Evolutionary conservation across 495 filamentous ascomycete genomes (phyloP).

Genomic region (Xylaria flabelliformis): DNA sequence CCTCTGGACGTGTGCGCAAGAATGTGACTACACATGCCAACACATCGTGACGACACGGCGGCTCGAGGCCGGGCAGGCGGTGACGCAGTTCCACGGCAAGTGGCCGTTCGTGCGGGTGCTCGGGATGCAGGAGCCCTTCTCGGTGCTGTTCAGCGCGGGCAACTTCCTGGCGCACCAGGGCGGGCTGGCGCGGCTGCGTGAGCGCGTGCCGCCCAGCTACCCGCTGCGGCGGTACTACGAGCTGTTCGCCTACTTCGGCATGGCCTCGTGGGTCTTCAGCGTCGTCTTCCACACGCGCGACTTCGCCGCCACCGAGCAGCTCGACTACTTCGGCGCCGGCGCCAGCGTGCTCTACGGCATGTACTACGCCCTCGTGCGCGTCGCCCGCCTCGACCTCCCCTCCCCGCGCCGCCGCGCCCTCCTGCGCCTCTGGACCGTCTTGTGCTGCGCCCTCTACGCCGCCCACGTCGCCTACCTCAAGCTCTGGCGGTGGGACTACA

Average conservation of each 20-base stretch:
- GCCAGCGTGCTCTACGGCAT: constrained; percentile 90
- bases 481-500: constrained; percentile 89
- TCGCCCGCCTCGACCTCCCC: constrained; percentile 79
- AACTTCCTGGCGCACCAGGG: constrained; percentile 88
- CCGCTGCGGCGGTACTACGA: constrained; percentile 82
- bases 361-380: constrained; percentile 79
- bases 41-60: constrained; percentile 86
- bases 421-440: constrained; percentile 73
- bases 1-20: constrained; percentile 80
- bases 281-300: constrained; percentile 91
- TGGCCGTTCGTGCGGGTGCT: constrained; percentile 93
- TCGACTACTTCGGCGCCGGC: constrained; percentile 96
- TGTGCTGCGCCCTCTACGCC: constrained; percentile 74
- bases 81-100: constrained; percentile 98
- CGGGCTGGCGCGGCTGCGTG: constrained; percentile 73
- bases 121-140: constrained; percentile 93
- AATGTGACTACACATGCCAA: constrained; percentile 99
- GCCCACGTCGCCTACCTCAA: constrained; percentile 84
- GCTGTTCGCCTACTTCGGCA: constrained; percentile 77
- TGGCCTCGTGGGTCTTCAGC: constrained; percentile 84
- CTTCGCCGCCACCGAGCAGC: constrained; percentile 82
- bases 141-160: constrained; percentile 88
- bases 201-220: constrained; percentile 73
- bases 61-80: constrained; percentile 64
- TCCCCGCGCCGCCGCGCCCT: constrained; percentile 61